Evolutionary conservation across 2,329 filamentous ascomycete species (phyloP).

Genomic region (Trichoderma koningii): DNA sequence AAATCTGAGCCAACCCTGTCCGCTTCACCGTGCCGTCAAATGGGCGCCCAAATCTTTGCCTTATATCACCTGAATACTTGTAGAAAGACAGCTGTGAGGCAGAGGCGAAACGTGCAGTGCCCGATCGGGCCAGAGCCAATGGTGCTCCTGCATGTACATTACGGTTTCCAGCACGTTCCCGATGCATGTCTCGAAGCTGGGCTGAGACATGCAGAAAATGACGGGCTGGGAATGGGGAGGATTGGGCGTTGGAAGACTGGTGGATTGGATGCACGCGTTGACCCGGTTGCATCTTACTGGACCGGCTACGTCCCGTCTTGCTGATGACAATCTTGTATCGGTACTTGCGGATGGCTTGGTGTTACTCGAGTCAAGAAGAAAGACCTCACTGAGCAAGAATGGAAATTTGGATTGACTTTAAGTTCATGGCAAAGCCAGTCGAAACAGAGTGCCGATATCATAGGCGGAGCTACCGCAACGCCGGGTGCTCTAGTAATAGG

Average conservation of each 20-base stretch:
- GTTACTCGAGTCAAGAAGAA: neutral
- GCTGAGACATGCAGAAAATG: constrained; percentile 1
- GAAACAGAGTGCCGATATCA: too few relatives aligned
- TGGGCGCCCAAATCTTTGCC: too few relatives aligned
- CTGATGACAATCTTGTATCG: constrained; percentile 1
- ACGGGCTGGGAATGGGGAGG: constrained; percentile 4
- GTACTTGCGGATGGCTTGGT: constrained; percentile 1
- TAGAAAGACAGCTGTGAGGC: neutral
- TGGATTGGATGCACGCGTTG: neutral
- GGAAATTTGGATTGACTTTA: too few relatives aligned
- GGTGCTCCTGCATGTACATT: neutral
- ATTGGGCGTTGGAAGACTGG: neutral
- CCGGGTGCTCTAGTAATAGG: neutral
- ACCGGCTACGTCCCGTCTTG: neutral
- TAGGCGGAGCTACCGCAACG: neutral
- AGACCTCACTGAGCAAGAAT: too few relatives aligned
- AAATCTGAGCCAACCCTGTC: neutral
- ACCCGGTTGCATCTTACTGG: neutral
- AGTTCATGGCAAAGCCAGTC: too few relatives aligned
- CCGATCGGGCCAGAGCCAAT: neutral
- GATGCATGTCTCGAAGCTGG: constrained; percentile 6
- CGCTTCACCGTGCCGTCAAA: too few relatives aligned
- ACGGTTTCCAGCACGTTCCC: neutral
- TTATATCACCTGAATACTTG: too few relatives aligned
- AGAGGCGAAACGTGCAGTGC: neutral